Percentiles rank a stretch among this genome's conserved stretches.
These are phyloP conservation scores for Diaporthe batatas DNA, from an alignment of 2,329 filamentous ascomycete species.

Conservation along the genomic window DNA sequence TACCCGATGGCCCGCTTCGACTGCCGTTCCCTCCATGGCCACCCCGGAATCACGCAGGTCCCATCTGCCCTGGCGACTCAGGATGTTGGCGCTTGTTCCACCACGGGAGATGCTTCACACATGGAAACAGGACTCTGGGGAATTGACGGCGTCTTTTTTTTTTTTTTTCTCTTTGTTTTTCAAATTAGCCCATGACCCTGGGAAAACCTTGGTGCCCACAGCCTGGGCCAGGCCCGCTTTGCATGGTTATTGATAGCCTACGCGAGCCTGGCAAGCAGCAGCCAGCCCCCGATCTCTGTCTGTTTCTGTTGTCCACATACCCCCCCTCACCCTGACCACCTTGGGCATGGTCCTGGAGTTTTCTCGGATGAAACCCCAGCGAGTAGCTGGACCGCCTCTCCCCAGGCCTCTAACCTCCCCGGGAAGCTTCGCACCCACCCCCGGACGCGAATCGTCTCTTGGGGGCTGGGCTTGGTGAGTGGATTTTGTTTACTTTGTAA, in stretches of 20 bases:
- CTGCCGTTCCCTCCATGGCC: background rate
- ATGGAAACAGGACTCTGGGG: background rate
- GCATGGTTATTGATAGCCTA: background rate
- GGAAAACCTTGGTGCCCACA: constrained; percentile 28
- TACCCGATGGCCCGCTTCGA: background rate
- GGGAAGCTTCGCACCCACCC: constrained; percentile 16
- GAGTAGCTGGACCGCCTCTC: background rate
- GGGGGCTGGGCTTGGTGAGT: background rate
- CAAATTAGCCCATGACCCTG: background rate
- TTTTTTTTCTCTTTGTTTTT: too few species aligned
- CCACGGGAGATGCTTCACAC: background rate
- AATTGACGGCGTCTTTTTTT: background rate
- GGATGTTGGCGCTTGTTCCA: background rate
- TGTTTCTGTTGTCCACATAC: background rate
- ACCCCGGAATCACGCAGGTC: background rate
- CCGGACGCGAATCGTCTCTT: constrained; percentile 8
- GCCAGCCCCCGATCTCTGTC: background rate
- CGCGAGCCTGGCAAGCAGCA: background rate
- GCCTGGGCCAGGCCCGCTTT: background rate
- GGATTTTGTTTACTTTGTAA: background rate
- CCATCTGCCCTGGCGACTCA: constrained; percentile 3
- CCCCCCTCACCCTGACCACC: background rate
- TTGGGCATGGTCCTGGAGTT: constrained; percentile 12
- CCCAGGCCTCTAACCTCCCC: background rate
- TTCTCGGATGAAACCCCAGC: background rate